These are phyloP conservation scores for Zostera marina DNA, from an alignment of 116 monocot species.

Conservation along the genomic window DNA sequence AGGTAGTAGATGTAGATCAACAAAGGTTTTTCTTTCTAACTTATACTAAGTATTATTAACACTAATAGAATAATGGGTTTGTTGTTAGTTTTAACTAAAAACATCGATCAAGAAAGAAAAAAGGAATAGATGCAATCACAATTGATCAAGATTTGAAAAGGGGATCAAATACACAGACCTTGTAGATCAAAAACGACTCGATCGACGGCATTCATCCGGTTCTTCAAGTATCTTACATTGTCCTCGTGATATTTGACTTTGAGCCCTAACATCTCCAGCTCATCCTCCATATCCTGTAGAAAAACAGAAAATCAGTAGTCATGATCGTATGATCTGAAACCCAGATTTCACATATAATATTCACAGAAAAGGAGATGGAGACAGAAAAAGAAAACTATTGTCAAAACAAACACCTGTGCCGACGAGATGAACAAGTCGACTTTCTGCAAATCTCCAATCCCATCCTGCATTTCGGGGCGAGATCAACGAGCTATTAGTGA, in stretches of 20 bases:
- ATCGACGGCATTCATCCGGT: constrained; percentile 23
- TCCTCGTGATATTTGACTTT: constrained; percentile 71
- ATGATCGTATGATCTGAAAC: neutral
- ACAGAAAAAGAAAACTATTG: neutral
- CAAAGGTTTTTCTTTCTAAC: too few relatives aligned
- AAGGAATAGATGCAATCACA: too few relatives aligned
- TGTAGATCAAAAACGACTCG: constrained; percentile 27
- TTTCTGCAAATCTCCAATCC: neutral
- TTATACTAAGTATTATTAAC: too few relatives aligned
- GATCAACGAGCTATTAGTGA: too few relatives aligned
- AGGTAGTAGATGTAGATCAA: too few relatives aligned
- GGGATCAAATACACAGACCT: constrained; percentile 23
- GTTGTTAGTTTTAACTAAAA: too few relatives aligned
- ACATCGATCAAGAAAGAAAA: too few relatives aligned
- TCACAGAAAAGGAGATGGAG: neutral
- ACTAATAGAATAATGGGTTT: too few relatives aligned
- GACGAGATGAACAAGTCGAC: neutral
- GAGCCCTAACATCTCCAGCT: constrained; percentile 40
- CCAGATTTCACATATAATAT: neutral
- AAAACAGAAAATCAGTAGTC: neutral
- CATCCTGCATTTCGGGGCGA: neutral
- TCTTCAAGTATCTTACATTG: constrained; percentile 40
- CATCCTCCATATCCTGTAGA: constrained; percentile 40
- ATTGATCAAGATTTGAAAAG: too few relatives aligned
- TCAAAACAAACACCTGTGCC: constrained; percentile 2